Evolutionary conservation across 208 protist genomes (phyloP).

Genomic region (Trypanosoma vivax): DNA sequence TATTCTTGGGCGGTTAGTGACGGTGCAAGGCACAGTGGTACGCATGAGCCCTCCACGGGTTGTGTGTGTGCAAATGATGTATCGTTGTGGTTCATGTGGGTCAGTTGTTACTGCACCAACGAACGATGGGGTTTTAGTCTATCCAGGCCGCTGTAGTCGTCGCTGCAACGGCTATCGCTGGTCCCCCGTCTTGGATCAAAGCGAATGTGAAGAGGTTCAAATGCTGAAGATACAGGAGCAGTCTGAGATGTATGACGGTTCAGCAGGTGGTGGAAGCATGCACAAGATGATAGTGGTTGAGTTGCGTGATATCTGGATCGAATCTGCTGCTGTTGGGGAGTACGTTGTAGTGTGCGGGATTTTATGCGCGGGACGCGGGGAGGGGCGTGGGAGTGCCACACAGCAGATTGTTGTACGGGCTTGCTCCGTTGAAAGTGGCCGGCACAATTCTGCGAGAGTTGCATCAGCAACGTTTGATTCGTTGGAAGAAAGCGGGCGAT

Average conservation of each 20-base stretch:
- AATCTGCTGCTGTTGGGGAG: slow-evolving; percentile 68
- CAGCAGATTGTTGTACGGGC: slow-evolving; percentile 36
- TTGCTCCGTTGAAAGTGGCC: slow-evolving; percentile 22
- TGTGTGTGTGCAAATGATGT: slow-evolving; percentile 53
- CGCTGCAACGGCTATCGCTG: slow-evolving; percentile 73
- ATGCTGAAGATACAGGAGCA: slow-evolving; percentile 77
- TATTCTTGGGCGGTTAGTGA: slow-evolving; percentile 62
- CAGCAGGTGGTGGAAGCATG: slow-evolving; percentile 34
- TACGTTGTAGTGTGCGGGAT: slow-evolving; percentile 58
- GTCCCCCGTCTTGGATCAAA: slow-evolving; percentile 41
- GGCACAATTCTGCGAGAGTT: slow-evolving; percentile 5
- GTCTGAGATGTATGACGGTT: slow-evolving; percentile 38
- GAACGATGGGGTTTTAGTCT: slow-evolving; percentile 70
- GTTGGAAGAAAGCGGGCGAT: slow-evolving; percentile 56
- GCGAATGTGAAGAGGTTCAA: slow-evolving; percentile 77
- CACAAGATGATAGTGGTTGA: slow-evolving; percentile 75
- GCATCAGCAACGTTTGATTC: slow-evolving; percentile 22
- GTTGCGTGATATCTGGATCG: slow-evolving; percentile 57
- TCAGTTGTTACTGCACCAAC: slow-evolving; percentile 30
- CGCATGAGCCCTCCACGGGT: slow-evolving; percentile 71
- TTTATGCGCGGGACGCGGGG: slow-evolving; percentile 47
- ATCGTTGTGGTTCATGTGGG: slow-evolving; percentile 62
- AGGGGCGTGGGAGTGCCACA: slow-evolving; percentile 26
- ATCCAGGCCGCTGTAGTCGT: slow-evolving; percentile 53
- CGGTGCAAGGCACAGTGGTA: slow-evolving; percentile 67